phyloP scores from a whole-genome alignment of 2,329 filamentous ascomycete genomes.

The Dothiorella sarmentorum region DNA sequence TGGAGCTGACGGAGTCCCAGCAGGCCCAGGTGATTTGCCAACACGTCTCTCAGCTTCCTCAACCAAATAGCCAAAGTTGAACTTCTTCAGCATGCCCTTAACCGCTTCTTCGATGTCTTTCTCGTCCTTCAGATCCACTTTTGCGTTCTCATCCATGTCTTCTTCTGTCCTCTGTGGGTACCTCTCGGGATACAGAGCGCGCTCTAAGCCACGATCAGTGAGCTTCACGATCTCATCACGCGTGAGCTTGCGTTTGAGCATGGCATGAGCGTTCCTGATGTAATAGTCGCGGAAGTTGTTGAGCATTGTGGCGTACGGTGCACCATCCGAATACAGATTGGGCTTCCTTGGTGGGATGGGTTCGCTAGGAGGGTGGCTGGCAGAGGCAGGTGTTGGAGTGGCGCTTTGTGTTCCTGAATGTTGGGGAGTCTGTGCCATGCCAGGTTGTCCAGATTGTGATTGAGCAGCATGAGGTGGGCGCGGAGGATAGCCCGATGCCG shows the following conservation, averaged over 20 bases:
- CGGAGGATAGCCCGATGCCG: neutral
- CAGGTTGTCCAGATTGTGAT: neutral
- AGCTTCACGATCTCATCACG: slow-evolving; percentile 12
- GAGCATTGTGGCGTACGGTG: slow-evolving; percentile 14
- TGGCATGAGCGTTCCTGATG: slow-evolving; percentile 9
- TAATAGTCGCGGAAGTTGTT: slow-evolving; percentile 17
- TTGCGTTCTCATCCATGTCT: slow-evolving; percentile 9
- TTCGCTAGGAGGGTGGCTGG: neutral
- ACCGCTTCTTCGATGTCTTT: slow-evolving; percentile 16
- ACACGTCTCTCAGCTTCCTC: slow-evolving; percentile 11
- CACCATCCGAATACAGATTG: slow-evolving; percentile 7
- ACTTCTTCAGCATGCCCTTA: slow-evolving; percentile 18
- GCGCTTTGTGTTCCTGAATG: slow-evolving; percentile 3
- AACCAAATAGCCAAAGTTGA: slow-evolving; percentile 12
- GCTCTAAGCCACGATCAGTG: slow-evolving; percentile 14
- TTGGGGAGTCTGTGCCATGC: neutral
- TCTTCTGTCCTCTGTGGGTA: slow-evolving; percentile 6
- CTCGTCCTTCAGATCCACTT: slow-evolving; percentile 16
- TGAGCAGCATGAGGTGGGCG: slow-evolving; percentile 5
- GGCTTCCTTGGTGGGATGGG: slow-evolving; percentile 13
- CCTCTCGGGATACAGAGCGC: slow-evolving; percentile 11
- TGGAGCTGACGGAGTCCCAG: neutral
- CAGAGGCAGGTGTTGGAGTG: neutral
- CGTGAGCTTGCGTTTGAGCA: slow-evolving; percentile 7
- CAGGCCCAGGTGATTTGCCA: neutral